phyloP scores from a whole-genome alignment of 257 asterid genomes.

The Apocynum venetum region DNA sequence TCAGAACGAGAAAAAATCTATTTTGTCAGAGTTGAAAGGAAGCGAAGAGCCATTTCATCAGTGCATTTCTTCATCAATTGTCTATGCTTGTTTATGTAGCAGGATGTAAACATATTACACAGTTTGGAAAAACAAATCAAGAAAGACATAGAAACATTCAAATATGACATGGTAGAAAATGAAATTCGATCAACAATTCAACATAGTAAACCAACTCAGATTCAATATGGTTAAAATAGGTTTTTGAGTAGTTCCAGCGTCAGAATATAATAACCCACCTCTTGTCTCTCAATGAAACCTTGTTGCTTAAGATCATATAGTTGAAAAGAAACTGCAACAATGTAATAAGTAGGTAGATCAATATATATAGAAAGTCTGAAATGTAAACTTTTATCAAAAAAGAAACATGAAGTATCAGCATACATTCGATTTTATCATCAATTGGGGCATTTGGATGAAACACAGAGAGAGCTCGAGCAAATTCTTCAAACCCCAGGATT shows the following conservation, averaged over 20 bases:
- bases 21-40: background rate
- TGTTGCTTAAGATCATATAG: conserved; percentile 99
- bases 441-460: conserved; percentile 98
- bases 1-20: too few relatives aligned
- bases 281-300: conserved; percentile 98
- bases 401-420: conserved; percentile 5
- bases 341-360: background rate
- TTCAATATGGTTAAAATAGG: background rate
- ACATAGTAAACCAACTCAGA: too few relatives aligned
- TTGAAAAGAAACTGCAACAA: conserved; percentile 89
- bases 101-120: background rate
- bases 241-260: background rate
- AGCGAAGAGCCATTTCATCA: background rate
- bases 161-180: background rate
- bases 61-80: background rate
- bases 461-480: conserved; percentile 96
- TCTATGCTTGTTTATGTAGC: background rate
- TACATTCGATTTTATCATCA: conserved; percentile 95
- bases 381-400: background rate
- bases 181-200: background rate
- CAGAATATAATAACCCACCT: conserved; percentile 38
- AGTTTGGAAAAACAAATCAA: background rate
- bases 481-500: conserved; percentile 95
- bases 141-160: background rate
- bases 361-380: background rate